Percentiles rank a stretch among this genome's conserved stretches.
phyloP scores from a whole-genome alignment of 306 rosid genomes.

The Macrotyloma uniflorum region DNA sequence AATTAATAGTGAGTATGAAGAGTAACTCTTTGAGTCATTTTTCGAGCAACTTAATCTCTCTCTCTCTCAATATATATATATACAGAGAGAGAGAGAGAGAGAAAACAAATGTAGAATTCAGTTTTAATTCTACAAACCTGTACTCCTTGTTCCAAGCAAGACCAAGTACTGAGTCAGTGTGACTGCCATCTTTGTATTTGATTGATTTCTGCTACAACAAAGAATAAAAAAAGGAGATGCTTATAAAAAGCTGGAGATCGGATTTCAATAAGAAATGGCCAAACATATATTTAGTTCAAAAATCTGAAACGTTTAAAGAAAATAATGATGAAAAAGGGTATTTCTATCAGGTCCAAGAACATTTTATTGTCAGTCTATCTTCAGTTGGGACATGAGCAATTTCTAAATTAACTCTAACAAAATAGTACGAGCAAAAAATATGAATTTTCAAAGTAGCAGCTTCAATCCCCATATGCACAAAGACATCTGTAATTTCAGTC shows the following conservation, averaged over 20 bases:
- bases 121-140: conserved; percentile 53
- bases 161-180: conserved; percentile 85
- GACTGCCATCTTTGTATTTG: conserved; percentile 82
- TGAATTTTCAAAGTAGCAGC: not conserved
- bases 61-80: no score
- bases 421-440: conserved; percentile 15
- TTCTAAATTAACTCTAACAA: conserved; percentile 5
- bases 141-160: conserved; percentile 97
- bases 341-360: conserved; percentile 9
- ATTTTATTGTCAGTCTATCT: not conserved
- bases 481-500: conserved; percentile 18
- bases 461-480: not conserved
- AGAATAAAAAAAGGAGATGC: conserved; percentile 36
- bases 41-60: no score
- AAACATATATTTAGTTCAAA: not conserved
- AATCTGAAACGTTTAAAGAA: not conserved
- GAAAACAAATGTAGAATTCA: conserved; percentile 30
- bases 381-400: not conserved
- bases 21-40: not conserved
- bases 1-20: not conserved
- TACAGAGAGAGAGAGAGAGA: no score
- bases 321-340: conserved; percentile 8
- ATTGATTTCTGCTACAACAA: conserved; percentile 50
- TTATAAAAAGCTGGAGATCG: not conserved
- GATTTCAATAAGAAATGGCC: conserved; percentile 9